Base-by-base conservation (phyloP, 2,329 filamentous ascomycete genomes). In the Aspergillus eucalypticola region DNA sequence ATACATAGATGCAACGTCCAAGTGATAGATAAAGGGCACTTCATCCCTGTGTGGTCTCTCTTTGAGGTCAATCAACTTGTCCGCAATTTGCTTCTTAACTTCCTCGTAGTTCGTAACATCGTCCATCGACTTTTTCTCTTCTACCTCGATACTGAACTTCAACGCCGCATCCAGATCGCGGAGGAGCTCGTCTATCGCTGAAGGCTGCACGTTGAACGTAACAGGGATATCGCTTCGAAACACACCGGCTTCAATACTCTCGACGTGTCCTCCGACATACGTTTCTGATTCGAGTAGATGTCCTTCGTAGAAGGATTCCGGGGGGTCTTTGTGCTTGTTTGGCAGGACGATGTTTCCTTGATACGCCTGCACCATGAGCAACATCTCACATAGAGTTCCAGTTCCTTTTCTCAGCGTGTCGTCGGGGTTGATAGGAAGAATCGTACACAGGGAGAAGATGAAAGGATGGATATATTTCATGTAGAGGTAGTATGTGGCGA, bases 391-490 rank as follows among this genome's bases (percentile, higher is more conserved):
- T n/a, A 99, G 85, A 0, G 95, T 99, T 76, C 95, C 95, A 0
- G 95, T 99, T 73, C 95, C 95, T 76, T 99, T 99, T 67, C 95
- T 87, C 69, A 98, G 77, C 1, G 93, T 91, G 72, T 98, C 95
- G 71, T 99, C 94, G 35, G 93, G 92, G 48, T 91, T 92, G 1
- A 99, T 83, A 0, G 95, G 95, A 74, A 99, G 83, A 79, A 99
- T 97, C 1, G 93, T 99, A 78, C 95, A 99, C 0, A 99, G 82
- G 1, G 96, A 98, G 83, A 99, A 99, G 75, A 99, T 95, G 81
- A 99, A 99, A 3, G 95, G 95, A 75, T 99, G 95, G n/a, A 99
- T 91, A 76, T 99, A 99, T 88, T 99, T 99, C 96, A 99, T 99
- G 83, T 99, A 99, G 63, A 99, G 81, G 73, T 99, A 99, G 75